Evolutionary conservation across 768 basidiomycete genomes (phyloP).

Genomic region (Calocybe gangraenosa): DNA sequence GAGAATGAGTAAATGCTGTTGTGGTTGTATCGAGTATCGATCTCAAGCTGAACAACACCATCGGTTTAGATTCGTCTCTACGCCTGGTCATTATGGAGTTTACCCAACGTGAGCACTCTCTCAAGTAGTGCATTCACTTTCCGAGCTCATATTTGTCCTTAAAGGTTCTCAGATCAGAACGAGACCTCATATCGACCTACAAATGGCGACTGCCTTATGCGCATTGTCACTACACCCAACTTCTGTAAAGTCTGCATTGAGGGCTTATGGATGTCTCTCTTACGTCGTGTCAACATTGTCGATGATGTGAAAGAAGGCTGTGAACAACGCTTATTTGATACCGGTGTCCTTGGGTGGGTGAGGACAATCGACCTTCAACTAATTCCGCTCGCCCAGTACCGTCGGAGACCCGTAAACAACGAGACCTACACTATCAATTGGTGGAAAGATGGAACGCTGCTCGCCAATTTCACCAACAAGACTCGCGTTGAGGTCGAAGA

Average conservation of each 20-base stretch:
- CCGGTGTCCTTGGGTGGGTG: constrained; percentile 5
- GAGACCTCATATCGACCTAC: constrained; percentile 74
- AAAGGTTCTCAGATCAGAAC: constrained; percentile 61
- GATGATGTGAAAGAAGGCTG: constrained; percentile 37
- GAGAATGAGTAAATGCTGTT: constrained; percentile 46
- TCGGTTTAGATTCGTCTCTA: constrained; percentile 50
- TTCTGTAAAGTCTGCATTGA: constrained; percentile 68
- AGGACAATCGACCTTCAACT: constrained; percentile 34
- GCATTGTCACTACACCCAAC: constrained; percentile 60
- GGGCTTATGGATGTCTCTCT: constrained; percentile 72
- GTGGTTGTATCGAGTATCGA: not conserved
- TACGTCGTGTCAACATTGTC: constrained; percentile 56
- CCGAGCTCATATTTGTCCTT: not conserved
- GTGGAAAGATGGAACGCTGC: constrained; percentile 40
- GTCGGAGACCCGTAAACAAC: constrained; percentile 48
- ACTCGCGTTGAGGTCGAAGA: constrained; percentile 33
- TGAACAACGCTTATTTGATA: no score
- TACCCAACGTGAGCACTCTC: constrained; percentile 63
- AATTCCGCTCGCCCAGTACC: constrained; percentile 58
- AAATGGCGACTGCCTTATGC: constrained; percentile 82
- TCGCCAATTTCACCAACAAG: constrained; percentile 50
- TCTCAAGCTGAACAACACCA: not conserved
- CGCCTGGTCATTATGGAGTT: constrained; percentile 55
- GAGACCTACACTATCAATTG: constrained; percentile 27
- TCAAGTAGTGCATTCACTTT: not conserved